Percentiles rank a stretch among this genome's conserved stretches.
phyloP scores from a whole-genome alignment of 2,329 filamentous ascomycete genomes.

The Malbranchea zuffiana region DNA sequence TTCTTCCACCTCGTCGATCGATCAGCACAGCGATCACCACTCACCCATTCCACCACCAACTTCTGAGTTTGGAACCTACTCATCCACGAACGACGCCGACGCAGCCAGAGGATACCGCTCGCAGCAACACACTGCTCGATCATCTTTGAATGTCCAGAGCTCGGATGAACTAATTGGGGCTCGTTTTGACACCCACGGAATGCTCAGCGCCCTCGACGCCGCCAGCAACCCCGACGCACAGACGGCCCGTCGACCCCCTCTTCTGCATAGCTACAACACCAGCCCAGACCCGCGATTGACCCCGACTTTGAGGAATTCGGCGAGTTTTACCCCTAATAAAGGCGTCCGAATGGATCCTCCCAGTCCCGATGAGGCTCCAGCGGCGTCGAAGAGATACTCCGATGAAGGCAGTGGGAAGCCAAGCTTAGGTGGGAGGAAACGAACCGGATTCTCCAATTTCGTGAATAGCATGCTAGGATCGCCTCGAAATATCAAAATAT shows the following conservation, averaged over 20 bases:
- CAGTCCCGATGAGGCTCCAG: constrained; percentile 40
- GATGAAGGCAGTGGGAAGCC: constrained; percentile 61
- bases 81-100: constrained; percentile 19
- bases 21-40: constrained; percentile 32
- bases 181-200: constrained; percentile 36
- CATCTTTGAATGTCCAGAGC: constrained; percentile 28
- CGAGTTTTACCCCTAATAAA: constrained; percentile 50
- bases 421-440: constrained; percentile 57
- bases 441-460: constrained; percentile 78
- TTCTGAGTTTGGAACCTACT: constrained; percentile 24
- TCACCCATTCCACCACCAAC: constrained; percentile 29
- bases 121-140: constrained; percentile 26
- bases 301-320: constrained; percentile 53
- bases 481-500: constrained; percentile 84
- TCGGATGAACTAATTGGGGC: constrained; percentile 37
- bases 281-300: constrained; percentile 45
- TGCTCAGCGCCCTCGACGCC: constrained; percentile 35
- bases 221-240: constrained; percentile 24
- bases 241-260: constrained; percentile 32
- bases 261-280: constrained; percentile 39
- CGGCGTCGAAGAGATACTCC: constrained; percentile 56
- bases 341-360: constrained; percentile 43
- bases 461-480: constrained; percentile 76
- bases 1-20: constrained; percentile 39
- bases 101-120: too few relatives aligned